Evolutionary conservation across 2,329 filamentous ascomycete species (phyloP), one percentile per base, ranked within the genome.

Genomic region (Cladosporium sphaerospermum): DNA sequence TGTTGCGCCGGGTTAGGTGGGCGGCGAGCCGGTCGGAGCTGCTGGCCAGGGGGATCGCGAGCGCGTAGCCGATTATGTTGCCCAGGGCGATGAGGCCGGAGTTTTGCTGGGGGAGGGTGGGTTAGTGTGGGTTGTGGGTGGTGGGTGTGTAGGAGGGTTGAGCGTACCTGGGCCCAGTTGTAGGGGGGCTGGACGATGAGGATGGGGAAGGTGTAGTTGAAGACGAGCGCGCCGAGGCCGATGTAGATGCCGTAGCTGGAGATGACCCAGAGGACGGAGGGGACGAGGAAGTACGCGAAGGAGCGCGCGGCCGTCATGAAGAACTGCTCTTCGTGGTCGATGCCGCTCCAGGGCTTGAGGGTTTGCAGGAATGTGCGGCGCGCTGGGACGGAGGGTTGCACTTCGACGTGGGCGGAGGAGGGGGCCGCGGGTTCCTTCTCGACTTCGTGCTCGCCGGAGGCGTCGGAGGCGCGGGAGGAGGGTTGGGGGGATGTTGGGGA

Each of bases 161-260:
- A 18, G 32, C 34, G 34, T 41, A 46, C 50, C 9, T 53, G 40
- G 19, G 53, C 59, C 67, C 67, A 69, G 28, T 60, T 63, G 55
- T 69, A 69, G 0, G 67, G 67, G 1, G 66, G 64, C 8, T 58
- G 58, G 4, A 67, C 62, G 45, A 69, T 68, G 43, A 64, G 64
- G 41, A 67, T 55, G 2, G 67, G 67, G 56, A 70, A 70, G 9
- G 67, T 70, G 59, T 67, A 71, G 54, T 71, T 71, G 63, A 71
- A 71, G 4, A 67, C 64, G 2, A 71, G 57, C 0, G 67, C 67
- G 40, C 67, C 68, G 8, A 70, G 63, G 9, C 68, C 68, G 48
- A 71, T 71, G 59, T 69, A 70, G 34, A 71, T 66, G 39, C 67
- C 68, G 53, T 67, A 70, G 18, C 61, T 66, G 9, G 65, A 66